These are phyloP conservation scores for Magnaporthales sp. DNA, from an alignment of 2,329 filamentous ascomycete genomes.

Conservation along the genomic window DNA sequence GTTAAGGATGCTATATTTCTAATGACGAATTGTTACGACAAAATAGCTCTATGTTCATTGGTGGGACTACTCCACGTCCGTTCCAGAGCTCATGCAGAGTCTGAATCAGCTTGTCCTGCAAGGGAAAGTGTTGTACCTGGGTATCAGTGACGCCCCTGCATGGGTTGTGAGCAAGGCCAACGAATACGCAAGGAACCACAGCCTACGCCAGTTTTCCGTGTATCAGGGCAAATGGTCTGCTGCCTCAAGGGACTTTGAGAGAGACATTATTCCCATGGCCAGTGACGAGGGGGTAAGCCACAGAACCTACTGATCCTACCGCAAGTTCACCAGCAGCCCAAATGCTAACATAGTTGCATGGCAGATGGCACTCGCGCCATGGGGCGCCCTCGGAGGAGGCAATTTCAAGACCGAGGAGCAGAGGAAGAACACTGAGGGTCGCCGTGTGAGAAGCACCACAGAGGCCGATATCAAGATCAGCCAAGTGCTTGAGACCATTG, in stretches of 20 bases:
- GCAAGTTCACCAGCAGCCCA: neutral
- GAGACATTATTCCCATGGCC: slow-evolving; percentile 61
- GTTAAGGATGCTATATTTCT: neutral
- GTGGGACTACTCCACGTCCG: slow-evolving; percentile 47
- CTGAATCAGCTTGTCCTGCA: slow-evolving; percentile 41
- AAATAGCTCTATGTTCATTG: slow-evolving; percentile 37
- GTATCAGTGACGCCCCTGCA: slow-evolving; percentile 47
- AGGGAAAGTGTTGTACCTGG: slow-evolving; percentile 51
- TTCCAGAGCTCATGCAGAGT: slow-evolving; percentile 51
- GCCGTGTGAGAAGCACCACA: slow-evolving; percentile 27
- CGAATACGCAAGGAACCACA: slow-evolving; percentile 51
- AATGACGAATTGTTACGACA: neutral
- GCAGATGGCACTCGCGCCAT: slow-evolving; percentile 39
- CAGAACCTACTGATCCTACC: neutral
- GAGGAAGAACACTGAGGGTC: slow-evolving; percentile 24
- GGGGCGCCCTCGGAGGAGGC: slow-evolving; percentile 39
- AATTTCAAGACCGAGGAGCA: slow-evolving; percentile 23
- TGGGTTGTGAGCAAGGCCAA: slow-evolving; percentile 46
- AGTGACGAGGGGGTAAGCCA: slow-evolving; percentile 38
- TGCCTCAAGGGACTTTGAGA: slow-evolving; percentile 56
- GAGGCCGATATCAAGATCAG: slow-evolving; percentile 44
- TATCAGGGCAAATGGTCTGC: slow-evolving; percentile 60
- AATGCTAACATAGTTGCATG: neutral
- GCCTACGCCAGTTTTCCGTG: slow-evolving; percentile 48
- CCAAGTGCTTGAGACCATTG: slow-evolving; percentile 39